These are phyloP conservation scores for Coriaria nepalensis DNA, from an alignment of 306 rosid genomes.

Conservation along the genomic window DNA sequence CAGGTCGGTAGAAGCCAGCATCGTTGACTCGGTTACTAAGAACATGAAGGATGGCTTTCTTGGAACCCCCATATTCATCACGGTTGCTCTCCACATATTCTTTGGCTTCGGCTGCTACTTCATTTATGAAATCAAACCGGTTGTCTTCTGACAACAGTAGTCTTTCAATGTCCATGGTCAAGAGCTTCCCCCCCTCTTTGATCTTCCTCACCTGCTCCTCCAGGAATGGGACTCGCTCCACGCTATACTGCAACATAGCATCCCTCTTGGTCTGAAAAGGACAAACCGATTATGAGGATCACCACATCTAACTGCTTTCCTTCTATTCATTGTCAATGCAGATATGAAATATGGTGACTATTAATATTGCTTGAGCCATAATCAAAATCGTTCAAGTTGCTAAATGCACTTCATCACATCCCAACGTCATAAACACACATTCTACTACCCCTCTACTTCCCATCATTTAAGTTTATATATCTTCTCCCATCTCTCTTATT, in stretches of 20 bases:
- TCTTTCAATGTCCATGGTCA: conserved; percentile 58
- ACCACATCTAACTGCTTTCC: no score
- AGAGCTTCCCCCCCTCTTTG: conserved; percentile 55
- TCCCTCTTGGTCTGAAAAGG: conserved; percentile 55
- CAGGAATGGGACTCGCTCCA: conserved; percentile 73
- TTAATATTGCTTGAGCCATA: no score
- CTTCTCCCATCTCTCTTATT: no score
- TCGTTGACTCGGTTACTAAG: conserved; percentile 75
- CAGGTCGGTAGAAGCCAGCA: conserved; percentile 58
- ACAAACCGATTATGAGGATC: no score
- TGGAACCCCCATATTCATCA: conserved; percentile 69
- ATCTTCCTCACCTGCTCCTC: conserved; percentile 85
- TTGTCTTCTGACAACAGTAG: conserved; percentile 69
- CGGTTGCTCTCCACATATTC: conserved; percentile 58
- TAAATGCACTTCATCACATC: no score
- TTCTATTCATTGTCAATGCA: neutral
- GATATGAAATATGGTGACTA: no score
- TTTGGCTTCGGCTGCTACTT: conserved; percentile 80
- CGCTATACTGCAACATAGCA: conserved; percentile 25
- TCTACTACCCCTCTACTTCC: no score
- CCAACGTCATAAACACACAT: no score
- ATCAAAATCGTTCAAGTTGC: no score
- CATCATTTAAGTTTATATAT: no score
- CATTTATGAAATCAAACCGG: conserved; percentile 73
- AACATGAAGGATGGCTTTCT: conserved; percentile 88